Evolutionary conservation across 192 early-diverging fungal genomes (phyloP), one percentile per base, ranked within the genome.

Genomic region (Coemansia erecta): DNA sequence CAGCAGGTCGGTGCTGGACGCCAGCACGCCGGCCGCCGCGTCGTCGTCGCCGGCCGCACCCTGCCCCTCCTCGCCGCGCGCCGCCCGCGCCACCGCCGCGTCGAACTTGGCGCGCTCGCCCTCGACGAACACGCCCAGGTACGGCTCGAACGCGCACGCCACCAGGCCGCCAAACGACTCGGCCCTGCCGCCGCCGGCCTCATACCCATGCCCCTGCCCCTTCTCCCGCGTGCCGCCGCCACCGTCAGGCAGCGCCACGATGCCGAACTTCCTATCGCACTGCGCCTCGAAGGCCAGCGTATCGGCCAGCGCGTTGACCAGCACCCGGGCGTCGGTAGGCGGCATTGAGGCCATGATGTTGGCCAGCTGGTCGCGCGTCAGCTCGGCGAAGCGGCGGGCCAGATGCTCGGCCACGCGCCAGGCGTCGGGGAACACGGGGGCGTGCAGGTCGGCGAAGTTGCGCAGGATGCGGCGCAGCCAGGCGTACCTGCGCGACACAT

Each of bases 281-380:
- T 95, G 94, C 14, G 70, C 72, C 73, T 99, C 97, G 71, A 97
- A 98, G 31, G 94, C 93, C 51, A 92, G 80, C 0, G 97, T 95
- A 10, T 87, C 77, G 17, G 92, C 87, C 56, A 98, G 65, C 0
- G 87, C 89, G 15, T 85, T 67, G 9, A 94, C 70, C 60, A 98
- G 78, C 14, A 84, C 60, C 51, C 88, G 89, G 0, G 93, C 90
- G 59, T 87, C 83, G 21, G 89, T 82, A 4, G 58, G 63, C 14
- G 68, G 77, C 12, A 72, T 69, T 22, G 84, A 84, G 2, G 83
- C 72, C 53, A 97, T 70, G 17, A 90, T 81, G 28, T 87, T 83
- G 8, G 81, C 64, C 48, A 71, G 45, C 35, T 58, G 58, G 33
- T 87, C 90, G 82, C 87, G 85, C 6, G 94, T 97, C 14, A 89